Evolutionary conservation across 805 yeast species (phyloP).

Genomic region (Pichia membranifaciens): DNA sequence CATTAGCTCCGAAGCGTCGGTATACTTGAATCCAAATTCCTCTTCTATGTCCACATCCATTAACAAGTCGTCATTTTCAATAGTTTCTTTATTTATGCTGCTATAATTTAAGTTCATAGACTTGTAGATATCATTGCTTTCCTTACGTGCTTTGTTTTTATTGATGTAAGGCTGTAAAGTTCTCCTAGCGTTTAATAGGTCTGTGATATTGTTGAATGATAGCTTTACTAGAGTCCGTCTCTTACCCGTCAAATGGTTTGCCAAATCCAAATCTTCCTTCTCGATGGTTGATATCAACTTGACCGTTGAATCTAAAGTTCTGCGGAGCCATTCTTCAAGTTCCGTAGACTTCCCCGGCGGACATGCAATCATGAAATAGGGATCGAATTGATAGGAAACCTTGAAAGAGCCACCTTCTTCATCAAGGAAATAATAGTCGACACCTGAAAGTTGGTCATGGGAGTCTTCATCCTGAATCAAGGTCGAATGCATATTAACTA

Average conservation of each 20-base stretch:
- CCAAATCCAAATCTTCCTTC: conserved; percentile 76
- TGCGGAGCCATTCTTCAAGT: conserved; percentile 78
- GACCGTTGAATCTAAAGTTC: conserved; percentile 56
- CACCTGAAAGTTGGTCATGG: conserved; percentile 74
- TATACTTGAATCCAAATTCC: conserved; percentile 18
- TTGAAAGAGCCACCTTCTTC: conserved; percentile 97
- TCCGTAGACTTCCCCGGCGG: conserved; percentile 59
- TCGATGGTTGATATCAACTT: conserved; percentile 49
- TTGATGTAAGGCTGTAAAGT: conserved; percentile 61
- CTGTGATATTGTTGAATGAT: conserved; percentile 67
- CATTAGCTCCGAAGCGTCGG: conserved; percentile 58
- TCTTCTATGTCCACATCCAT: conserved; percentile 22
- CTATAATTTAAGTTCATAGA: conserved; percentile 41
- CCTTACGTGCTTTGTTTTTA: conserved; percentile 56
- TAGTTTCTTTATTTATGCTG: conserved; percentile 27
- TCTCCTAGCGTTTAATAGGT: conserved; percentile 70
- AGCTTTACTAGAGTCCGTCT: conserved; percentile 59
- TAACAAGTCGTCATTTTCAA: conserved; percentile 27
- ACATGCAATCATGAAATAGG: conserved; percentile 74
- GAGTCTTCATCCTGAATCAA: conserved; percentile 54
- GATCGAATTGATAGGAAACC: conserved; percentile 75
- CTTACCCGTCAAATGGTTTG: conserved; percentile 83
- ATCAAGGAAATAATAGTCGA: conserved; percentile 89
- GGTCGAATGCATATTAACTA: conserved; percentile 90
- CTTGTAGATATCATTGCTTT: conserved; percentile 62